These are phyloP conservation scores for Arachnomyces sp. DNA, from an alignment of 2,329 filamentous ascomycete species.

Conservation along the genomic window DNA sequence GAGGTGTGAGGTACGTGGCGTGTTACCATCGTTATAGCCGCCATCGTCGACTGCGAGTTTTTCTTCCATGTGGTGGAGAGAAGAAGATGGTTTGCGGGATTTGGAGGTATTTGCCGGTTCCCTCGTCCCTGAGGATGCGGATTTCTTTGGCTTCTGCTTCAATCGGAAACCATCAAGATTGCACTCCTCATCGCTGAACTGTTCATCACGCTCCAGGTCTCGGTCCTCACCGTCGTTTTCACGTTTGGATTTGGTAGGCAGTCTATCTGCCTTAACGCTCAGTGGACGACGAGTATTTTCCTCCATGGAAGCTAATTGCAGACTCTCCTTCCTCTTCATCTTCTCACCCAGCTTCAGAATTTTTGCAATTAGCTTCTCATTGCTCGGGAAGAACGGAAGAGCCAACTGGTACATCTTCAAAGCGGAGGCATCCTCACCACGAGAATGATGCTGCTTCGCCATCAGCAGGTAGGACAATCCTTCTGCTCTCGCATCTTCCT, in stretches of 20 bases:
- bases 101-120: constrained; percentile 6
- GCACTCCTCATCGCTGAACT: constrained; percentile 25
- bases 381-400: constrained; percentile 74
- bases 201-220: constrained; percentile 15
- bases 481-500: constrained; percentile 68
- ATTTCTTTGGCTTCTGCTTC: constrained; percentile 24
- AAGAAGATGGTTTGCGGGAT: constrained; percentile 1
- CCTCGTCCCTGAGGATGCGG: constrained; percentile 14
- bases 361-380: constrained; percentile 61
- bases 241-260: constrained; percentile 19
- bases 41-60: constrained; percentile 6
- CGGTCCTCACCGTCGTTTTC: constrained; percentile 27
- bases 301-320: neutral
- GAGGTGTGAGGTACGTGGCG: constrained; percentile 37
- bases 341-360: constrained; percentile 47
- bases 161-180: constrained; percentile 14
- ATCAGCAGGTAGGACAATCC: constrained; percentile 81
- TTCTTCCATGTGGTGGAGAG: neutral
- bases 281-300: constrained; percentile 1
- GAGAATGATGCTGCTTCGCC: constrained; percentile 81
- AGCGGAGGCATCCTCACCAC: constrained; percentile 68
- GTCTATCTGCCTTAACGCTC: neutral
- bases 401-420: constrained; percentile 81
- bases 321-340: constrained; percentile 24
- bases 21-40: constrained; percentile 18